Percentiles rank a stretch among this genome's conserved stretches.
These are phyloP conservation scores for Penicillium sp. DNA, from an alignment of 2,329 filamentous ascomycete genomes.

Conservation along the genomic window DNA sequence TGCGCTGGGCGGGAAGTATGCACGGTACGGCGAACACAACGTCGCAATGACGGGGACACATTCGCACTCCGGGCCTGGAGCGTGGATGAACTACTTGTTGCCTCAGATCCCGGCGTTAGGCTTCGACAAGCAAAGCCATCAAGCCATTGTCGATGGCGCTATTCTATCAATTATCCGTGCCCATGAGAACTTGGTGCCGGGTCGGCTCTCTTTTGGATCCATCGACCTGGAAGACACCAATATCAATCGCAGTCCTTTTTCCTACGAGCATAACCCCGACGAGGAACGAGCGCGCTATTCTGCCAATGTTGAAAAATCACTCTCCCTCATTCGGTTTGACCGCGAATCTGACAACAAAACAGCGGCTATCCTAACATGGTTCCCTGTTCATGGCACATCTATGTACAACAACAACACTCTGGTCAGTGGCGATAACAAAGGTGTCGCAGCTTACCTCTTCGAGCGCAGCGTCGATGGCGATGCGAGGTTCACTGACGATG, in stretches of 20 bases:
- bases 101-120: conserved; percentile 83
- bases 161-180: conserved; percentile 72
- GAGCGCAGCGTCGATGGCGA: conserved; percentile 59
- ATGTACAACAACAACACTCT: conserved; percentile 86
- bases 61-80: conserved; percentile 81
- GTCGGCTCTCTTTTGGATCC: conserved; percentile 61
- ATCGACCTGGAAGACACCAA: conserved; percentile 66
- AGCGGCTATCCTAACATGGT: conserved; percentile 79
- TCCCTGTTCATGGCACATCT: conserved; percentile 83
- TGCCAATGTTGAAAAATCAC: conserved; percentile 60
- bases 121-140: conserved; percentile 77
- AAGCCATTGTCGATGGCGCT: conserved; percentile 78
- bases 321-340: conserved; percentile 72
- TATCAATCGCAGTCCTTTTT: conserved; percentile 78
- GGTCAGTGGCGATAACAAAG: conserved; percentile 91
- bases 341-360: conserved; percentile 65
- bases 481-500: conserved; percentile 52
- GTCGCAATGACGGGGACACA: conserved; percentile 87
- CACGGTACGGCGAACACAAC: conserved; percentile 68
- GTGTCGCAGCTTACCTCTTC: conserved; percentile 76
- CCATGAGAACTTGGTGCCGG: conserved; percentile 62
- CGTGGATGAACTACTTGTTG: conserved; percentile 88
- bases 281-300: conserved; percentile 63
- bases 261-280: conserved; percentile 77
- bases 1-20: conserved; percentile 61